Percentiles rank a stretch among this genome's conserved stretches.
Evolutionary conservation across 2,329 filamentous ascomycete species (phyloP).

Genomic region (Hypoxylon rubiginosum): DNA sequence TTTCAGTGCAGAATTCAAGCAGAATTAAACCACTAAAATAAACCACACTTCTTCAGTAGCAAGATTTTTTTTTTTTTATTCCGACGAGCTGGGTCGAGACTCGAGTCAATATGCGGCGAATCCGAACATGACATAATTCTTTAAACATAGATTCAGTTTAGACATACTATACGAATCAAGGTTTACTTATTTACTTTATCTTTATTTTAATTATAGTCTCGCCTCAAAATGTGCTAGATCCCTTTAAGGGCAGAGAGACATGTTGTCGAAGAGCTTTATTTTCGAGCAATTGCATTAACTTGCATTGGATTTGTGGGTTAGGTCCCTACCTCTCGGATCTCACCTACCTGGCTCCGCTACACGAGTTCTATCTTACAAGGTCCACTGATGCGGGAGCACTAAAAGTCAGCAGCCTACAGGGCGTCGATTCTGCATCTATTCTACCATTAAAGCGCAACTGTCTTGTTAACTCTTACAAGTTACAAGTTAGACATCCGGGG

Average conservation of each 20-base stretch:
- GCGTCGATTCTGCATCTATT: background rate
- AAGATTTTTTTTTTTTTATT: conserved; percentile 6
- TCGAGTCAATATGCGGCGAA: conserved; percentile 31
- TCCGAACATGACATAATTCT: conserved; percentile 37
- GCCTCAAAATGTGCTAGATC: background rate
- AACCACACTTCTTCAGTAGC: background rate
- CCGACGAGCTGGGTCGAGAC: conserved; percentile 29
- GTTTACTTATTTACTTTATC: background rate
- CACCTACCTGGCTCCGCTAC: background rate
- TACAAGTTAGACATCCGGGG: background rate
- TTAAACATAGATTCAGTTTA: background rate
- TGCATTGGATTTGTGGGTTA: conserved; percentile 12
- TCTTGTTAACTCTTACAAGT: background rate
- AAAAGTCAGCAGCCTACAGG: conserved; percentile 8
- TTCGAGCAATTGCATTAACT: background rate
- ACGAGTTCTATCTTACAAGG: conserved; percentile 7
- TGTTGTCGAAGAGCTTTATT: conserved; percentile 3
- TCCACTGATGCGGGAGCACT: conserved; percentile 40
- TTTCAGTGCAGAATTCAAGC: conserved; percentile 3
- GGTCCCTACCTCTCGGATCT: conserved; percentile 2
- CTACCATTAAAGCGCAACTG: background rate
- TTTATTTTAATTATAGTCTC: background rate
- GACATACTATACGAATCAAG: conserved; percentile 9
- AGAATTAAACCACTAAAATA: background rate
- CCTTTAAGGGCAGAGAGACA: background rate